Evolutionary conservation across 176 grass and related monocot genomes (phyloP), one percentile per base, ranked within the genome.

Genomic region (Oryza longistaminata): DNA sequence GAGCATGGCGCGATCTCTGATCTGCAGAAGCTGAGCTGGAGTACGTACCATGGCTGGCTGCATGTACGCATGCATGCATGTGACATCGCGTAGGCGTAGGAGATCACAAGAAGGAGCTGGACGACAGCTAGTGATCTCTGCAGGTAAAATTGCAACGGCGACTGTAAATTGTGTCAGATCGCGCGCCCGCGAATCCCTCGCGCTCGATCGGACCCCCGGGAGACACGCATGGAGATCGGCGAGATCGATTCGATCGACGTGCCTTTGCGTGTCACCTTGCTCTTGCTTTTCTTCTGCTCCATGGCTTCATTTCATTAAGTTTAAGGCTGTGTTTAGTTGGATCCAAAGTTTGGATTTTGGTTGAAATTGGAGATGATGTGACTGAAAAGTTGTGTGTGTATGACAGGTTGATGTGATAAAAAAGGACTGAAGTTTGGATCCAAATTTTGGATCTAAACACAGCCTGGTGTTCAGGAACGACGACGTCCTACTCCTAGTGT

Each of bases 251-350:
- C 39, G 39, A 40, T 40, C 9, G n/a, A n/a, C n/a, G 21, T 45
- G 66, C 43, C 88, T 71, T 86, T 78, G 87, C 87, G 87, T 88
- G 81, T 58, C 58, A 24, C 5, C 62, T 78, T 73, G 55, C 66
- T 46, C 39, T 70, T 70, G 48, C 87, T 70, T 71, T 35, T 10
- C 19, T 0, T 37, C 10, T 3, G 60, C 81, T 60, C 34, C 25
- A 15, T 71, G 66, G 5, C 50, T 76, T 31, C 11, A 35, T 8
- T 14, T 12, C 50, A 11, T n/a, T 70, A 22, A 7, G 25, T 12
- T 6, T 66, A 35, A 34, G n/a, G n/a, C n/a, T n/a, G n/a, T n/a
- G n/a, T n/a, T n/a, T n/a, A n/a, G n/a, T n/a, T n/a, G n/a, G n/a
- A n/a, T n/a, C n/a, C n/a, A n/a, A n/a, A n/a, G n/a, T n/a, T n/a